Base-by-base conservation (phyloP, 1,284 basidiomycete genomes). In the Papiliotrema nemorosa region DNA sequence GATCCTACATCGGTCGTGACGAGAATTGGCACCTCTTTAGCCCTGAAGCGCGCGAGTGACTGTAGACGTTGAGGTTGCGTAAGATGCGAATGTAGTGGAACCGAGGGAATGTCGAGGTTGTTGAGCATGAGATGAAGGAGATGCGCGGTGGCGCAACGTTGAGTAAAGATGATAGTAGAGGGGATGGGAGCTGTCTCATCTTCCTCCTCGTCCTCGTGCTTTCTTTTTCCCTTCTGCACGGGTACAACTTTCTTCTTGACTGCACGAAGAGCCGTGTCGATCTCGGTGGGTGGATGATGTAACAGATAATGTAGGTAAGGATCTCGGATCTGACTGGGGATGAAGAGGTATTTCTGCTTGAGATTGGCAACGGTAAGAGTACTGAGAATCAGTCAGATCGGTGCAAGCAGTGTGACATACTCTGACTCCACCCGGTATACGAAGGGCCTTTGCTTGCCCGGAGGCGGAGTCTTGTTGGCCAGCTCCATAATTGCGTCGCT, bases 1-100 rank as follows among this genome's bases (percentile, higher is more conserved):
- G 88, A 88, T 7, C 91, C 94, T 24, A 98, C 91, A 70, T 97
- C 94, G 2, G 94, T 97, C 22, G 88, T 91, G 45, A 99, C 82
- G 26, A 99, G 79, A 39, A 98, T 86, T 2, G 92, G 91, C 31
- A 97, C 86, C 48, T 93, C 83, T 27, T 82, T 84, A 0, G 89
- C 84, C 49, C 90, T 83, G 77, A 98, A 99, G n/a, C 88, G 76
- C 3, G 85, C 83, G 16, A 99, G 78, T 5, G 90, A 90, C 2
- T 82, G 79, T 39, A 97, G 76, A 16, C 96, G 82, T 63, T 93
- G 87, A 34, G 88, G 84, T 73, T 99, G 72, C 13, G 87, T 89
- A 16, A 99, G 81, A 35, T 90, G 84, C 3, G 93, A 97, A 75
- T 99, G 96, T 25, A 99, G 79, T 6, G 93, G 84, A 0, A 92